Evolutionary conservation across 257 asterid species (phyloP).

Genomic region (Sherardia arvensis): DNA sequence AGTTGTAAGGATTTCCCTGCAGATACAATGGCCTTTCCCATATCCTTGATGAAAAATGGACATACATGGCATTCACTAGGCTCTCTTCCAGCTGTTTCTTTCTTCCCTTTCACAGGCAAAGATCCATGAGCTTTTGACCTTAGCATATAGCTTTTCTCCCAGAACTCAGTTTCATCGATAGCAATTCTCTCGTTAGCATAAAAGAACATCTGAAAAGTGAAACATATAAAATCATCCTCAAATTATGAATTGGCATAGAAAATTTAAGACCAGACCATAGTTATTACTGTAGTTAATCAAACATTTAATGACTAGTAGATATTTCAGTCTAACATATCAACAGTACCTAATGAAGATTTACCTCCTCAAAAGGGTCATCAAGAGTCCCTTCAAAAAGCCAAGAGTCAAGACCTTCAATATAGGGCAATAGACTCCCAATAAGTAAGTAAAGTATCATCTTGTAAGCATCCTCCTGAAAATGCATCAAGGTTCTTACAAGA

Average conservation of each 20-base stretch:
- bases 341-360: slow-evolving; percentile 22
- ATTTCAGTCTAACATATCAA: not conserved
- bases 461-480: slow-evolving; percentile 78
- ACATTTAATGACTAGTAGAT: not conserved
- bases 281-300: not conserved
- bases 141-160: slow-evolving; percentile 90
- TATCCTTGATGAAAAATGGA: slow-evolving; percentile 69
- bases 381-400: slow-evolving; percentile 96
- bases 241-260: not conserved
- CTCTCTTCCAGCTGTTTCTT: slow-evolving; percentile 34
- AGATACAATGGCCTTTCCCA: slow-evolving; percentile 76
- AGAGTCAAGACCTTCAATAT: slow-evolving; percentile 83
- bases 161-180: slow-evolving; percentile 82
- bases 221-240: not conserved
- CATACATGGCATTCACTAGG: slow-evolving; percentile 46
- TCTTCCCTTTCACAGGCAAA: slow-evolving; percentile 30
- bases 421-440: slow-evolving; percentile 71
- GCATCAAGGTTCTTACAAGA: slow-evolving; percentile 10
- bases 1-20: slow-evolving; percentile 97
- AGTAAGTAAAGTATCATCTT: slow-evolving; percentile 70
- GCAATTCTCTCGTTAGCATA: slow-evolving; percentile 59
- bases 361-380: slow-evolving; percentile 97
- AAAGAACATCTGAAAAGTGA: slow-evolving; percentile 70
- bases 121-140: slow-evolving; percentile 37
- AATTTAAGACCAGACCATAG: not conserved